Base-by-base conservation (phyloP, 768 basidiomycete genomes). In the Strobilomyces confusus region DNA sequence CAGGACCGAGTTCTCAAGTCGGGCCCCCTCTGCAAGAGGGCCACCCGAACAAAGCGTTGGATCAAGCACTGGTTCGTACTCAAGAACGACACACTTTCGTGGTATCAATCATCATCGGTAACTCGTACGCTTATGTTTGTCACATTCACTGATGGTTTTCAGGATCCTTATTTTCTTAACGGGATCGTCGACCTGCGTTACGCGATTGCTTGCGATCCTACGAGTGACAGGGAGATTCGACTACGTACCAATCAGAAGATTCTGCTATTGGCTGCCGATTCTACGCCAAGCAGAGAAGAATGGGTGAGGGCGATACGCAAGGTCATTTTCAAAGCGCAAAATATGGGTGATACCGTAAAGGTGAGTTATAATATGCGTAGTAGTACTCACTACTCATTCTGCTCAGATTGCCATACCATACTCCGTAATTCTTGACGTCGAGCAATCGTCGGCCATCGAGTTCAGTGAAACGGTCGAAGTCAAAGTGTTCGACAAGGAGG, bases 121-220 rank as follows among this genome's bases (percentile, higher is more conserved):
- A 74, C 77, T 67, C 41, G 11, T 22, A 22, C 36, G 20, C 46
- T 23, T 38, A 44, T 55, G 40, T 25, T 48, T 38, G 44, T 48
- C 42, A 36, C 41, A 40, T 55, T 48, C 50, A 12, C 49, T 60
- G 37, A 46, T 40, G 19, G 45, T 26, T 14, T 26, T 23, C 56
- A 95, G 93, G 94, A 99, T 62, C 95, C 95, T 2, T 99, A 99
- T 71, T 99, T 99, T 69, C 91, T 95, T 12, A 90, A 94, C 59
- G 97, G 94, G 23, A 93, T 98, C 51, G 79, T 95, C n/a, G 93
- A 97, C 63, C 73, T 99, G 30, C 89, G 94, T 55, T 98, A 98
- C 70, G 89, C 89, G 8, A 87, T 92, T 42, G 81, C 88, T 22
- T 97, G 95, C 66, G 95, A 98, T 49, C 75, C 90, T 1, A 71